phyloP scores from a whole-genome alignment of 2,329 filamentous ascomycete genomes.

The Thelonectria olida region DNA sequence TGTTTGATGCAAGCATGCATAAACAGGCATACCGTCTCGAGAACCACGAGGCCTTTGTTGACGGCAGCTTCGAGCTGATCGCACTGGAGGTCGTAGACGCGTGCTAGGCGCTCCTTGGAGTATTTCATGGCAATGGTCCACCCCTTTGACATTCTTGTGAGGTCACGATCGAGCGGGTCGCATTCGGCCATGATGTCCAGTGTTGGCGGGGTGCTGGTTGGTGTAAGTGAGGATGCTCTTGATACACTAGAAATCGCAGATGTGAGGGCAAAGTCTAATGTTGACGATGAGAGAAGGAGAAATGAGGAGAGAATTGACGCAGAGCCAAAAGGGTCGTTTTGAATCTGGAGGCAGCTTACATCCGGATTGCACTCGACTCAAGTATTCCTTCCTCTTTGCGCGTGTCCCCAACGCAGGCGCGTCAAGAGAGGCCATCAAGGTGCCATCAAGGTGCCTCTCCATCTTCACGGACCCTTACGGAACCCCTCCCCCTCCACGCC shows the following conservation, averaged over 20 bases:
- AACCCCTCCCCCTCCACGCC: slow-evolving; percentile 1
- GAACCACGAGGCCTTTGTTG: slow-evolving; percentile 45
- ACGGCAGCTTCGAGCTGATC: slow-evolving; percentile 45
- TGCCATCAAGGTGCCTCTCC: no score
- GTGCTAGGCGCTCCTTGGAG: slow-evolving; percentile 46
- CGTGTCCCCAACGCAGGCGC: neutral
- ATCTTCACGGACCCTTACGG: no score
- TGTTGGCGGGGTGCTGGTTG: neutral
- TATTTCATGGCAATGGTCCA: slow-evolving; percentile 50
- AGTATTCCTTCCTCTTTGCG: slow-evolving; percentile 7
- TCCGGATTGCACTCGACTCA: neutral
- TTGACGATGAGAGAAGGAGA: neutral
- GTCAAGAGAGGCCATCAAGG: slow-evolving; percentile 23
- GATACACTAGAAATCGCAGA: neutral
- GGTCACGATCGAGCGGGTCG: slow-evolving; percentile 40
- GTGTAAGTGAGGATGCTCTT: slow-evolving; percentile 8
- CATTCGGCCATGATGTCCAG: slow-evolving; percentile 33
- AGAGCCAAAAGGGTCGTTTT: neutral
- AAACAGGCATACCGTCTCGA: slow-evolving; percentile 53
- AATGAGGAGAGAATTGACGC: neutral
- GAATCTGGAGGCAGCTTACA: neutral
- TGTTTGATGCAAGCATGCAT: slow-evolving; percentile 50
- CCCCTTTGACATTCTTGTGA: slow-evolving; percentile 48
- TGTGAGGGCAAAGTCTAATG: neutral
- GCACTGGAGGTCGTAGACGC: slow-evolving; percentile 45